Conservation (phyloP, 768 basidiomycete species). For the Jaapia argillacea region DNA sequence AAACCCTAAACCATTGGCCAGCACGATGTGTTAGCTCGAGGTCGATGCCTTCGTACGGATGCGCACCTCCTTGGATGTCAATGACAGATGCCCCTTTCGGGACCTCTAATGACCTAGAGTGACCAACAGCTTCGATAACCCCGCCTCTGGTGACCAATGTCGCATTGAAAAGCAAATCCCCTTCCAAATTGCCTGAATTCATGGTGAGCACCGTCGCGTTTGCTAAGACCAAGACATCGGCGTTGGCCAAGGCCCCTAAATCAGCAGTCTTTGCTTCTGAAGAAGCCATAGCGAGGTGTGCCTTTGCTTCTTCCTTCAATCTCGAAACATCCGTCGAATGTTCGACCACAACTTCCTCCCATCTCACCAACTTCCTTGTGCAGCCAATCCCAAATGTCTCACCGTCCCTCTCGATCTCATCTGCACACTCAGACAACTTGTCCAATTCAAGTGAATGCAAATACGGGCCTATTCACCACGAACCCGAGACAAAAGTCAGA, state of each 20-base stretch:
- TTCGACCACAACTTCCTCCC: slow-evolving; percentile 47
- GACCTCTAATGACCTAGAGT: slow-evolving; percentile 19
- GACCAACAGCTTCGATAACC: slow-evolving; percentile 41
- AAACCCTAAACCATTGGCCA: slow-evolving; percentile 31
- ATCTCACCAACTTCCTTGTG: slow-evolving; percentile 42
- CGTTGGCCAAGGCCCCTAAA: slow-evolving; percentile 1
- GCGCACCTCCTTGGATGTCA: slow-evolving; percentile 52
- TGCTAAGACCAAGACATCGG: slow-evolving; percentile 38
- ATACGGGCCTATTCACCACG: slow-evolving; percentile 37
- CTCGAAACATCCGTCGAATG: slow-evolving; percentile 54
- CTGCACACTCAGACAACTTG: slow-evolving; percentile 37
- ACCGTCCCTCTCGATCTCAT: slow-evolving; percentile 36
- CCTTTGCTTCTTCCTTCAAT: slow-evolving; percentile 47
- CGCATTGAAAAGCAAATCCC: slow-evolving; percentile 44
- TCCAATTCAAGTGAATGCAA: slow-evolving; percentile 52
- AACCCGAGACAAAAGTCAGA: not conserved
- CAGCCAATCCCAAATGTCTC: slow-evolving; percentile 55
- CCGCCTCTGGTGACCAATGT: slow-evolving; percentile 46
- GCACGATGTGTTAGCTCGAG: not conserved
- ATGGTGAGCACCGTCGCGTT: slow-evolving; percentile 69
- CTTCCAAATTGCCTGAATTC: slow-evolving; percentile 37
- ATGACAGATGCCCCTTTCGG: slow-evolving; percentile 35
- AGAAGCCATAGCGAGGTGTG: too few relatives aligned
- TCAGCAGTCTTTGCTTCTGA: too few relatives aligned
- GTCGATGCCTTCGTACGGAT: too few relatives aligned